A percentile compares a stretch with the other conserved stretches of the same genome.
phyloP scores from a whole-genome alignment of 805 yeast species.

The Candida silvatica region DNA sequence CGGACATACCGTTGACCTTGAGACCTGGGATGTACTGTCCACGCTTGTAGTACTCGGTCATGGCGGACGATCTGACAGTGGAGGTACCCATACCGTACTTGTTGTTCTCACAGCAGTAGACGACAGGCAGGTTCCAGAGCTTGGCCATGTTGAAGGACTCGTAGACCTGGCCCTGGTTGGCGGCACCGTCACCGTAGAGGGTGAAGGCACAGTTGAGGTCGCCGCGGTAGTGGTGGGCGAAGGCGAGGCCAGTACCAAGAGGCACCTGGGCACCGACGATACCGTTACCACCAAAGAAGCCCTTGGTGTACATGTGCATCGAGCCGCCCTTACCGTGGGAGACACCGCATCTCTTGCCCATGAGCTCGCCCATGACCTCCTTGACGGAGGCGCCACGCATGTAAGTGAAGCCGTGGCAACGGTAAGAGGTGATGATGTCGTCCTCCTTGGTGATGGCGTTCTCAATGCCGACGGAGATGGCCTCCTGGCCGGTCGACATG shows the following conservation, averaged over 20 bases:
- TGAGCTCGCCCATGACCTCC: slow-evolving; percentile 86
- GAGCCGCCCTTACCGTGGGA: slow-evolving; percentile 99
- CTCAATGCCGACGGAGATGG: slow-evolving; percentile 97
- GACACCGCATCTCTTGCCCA: slow-evolving; percentile 95
- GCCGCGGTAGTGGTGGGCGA: slow-evolving; percentile 90
- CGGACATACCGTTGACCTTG: slow-evolving; percentile 98
- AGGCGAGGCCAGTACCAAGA: slow-evolving; percentile 96
- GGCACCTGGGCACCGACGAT: slow-evolving; percentile 99
- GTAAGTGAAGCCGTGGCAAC: slow-evolving; percentile 98
- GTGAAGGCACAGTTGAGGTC: slow-evolving; percentile 76
- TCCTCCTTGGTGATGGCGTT: slow-evolving; percentile 81
- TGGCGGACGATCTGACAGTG: slow-evolving; percentile 93
- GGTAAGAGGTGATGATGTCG: slow-evolving; percentile 90
- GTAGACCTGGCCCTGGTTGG: slow-evolving; percentile 98
- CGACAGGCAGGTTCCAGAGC: slow-evolving; percentile 92
- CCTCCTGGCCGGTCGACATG: slow-evolving; percentile 97
- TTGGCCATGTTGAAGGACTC: slow-evolving; percentile 99
- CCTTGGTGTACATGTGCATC: slow-evolving; percentile 95
- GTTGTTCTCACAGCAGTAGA: slow-evolving; percentile 97
- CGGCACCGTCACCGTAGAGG: slow-evolving; percentile 98
- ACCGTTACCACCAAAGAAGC: slow-evolving; percentile 99
- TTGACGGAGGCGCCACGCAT: slow-evolving; percentile 93
- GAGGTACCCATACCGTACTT: slow-evolving; percentile 99
- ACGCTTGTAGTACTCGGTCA: slow-evolving; percentile 96
- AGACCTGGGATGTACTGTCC: slow-evolving; percentile 99